phyloP scores from a whole-genome alignment of 768 basidiomycete species.

The Hygrophorus pudorinus region DNA sequence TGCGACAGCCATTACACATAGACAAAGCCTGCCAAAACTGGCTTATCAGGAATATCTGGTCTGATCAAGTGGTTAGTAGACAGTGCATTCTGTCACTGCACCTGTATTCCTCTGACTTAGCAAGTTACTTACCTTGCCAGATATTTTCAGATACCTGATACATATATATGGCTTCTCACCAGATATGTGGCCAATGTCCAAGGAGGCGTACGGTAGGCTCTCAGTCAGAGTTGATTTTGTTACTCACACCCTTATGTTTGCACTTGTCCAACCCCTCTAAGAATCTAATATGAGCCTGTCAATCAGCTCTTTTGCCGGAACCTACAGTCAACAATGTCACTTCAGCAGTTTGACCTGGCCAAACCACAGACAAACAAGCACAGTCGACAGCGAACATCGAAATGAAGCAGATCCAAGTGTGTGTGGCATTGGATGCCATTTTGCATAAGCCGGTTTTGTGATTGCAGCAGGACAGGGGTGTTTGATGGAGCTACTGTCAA shows the following conservation, averaged over 20 bases:
- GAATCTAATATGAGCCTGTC: not conserved
- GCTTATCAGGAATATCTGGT: constrained; percentile 60
- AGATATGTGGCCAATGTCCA: constrained; percentile 37
- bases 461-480: too few species aligned
- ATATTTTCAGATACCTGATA: constrained; percentile 40
- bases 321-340: not conserved
- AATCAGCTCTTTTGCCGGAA: not conserved
- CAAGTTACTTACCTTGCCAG: not conserved
- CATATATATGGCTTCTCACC: constrained; percentile 31
- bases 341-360: too few species aligned
- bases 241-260: too few species aligned
- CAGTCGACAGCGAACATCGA: not conserved
- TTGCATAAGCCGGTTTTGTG: too few species aligned
- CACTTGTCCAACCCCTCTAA: not conserved
- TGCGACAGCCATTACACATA: too few species aligned
- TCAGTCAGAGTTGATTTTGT: too few species aligned
- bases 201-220: constrained; percentile 34
- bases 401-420: not conserved
- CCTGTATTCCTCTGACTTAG: too few species aligned
- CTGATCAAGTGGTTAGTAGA: constrained; percentile 30
- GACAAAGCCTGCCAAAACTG: constrained; percentile 66
- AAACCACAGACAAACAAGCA: not conserved
- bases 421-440: not conserved
- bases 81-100: not conserved
- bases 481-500: too few species aligned